These are phyloP conservation scores for Lentinula aciculospora DNA, from an alignment of 768 basidiomycete species.

Conservation along the genomic window DNA sequence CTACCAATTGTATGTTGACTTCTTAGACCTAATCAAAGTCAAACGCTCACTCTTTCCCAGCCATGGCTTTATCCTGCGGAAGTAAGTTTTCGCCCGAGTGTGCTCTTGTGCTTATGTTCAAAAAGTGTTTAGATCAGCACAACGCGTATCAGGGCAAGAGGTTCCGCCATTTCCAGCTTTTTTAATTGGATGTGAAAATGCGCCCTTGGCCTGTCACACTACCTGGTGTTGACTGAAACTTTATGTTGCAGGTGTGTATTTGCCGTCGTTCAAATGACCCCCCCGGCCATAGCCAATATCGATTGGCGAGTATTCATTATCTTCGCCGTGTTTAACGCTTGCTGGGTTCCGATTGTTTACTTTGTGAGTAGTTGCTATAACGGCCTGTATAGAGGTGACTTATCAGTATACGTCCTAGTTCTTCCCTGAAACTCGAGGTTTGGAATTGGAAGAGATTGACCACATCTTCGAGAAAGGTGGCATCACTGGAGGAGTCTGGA, in stretches of 20 bases:
- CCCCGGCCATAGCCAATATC: constrained; percentile 36
- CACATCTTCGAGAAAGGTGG: constrained; percentile 35
- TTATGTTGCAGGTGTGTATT: constrained; percentile 23
- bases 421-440: constrained; percentile 30
- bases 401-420: constrained; percentile 12
- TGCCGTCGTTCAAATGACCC: constrained; percentile 36
- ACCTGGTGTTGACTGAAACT: background rate
- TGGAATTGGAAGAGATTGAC: constrained; percentile 34
- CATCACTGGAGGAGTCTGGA: constrained; percentile 35
- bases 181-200: constrained; percentile 25
- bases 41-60: constrained; percentile 6
- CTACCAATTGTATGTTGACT: constrained; percentile 26
- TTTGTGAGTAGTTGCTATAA: background rate
- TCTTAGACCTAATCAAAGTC: background rate
- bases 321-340: constrained; percentile 38
- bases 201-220: background rate
- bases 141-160: constrained; percentile 30
- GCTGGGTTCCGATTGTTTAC: constrained; percentile 34
- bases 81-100: constrained; percentile 9
- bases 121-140: constrained; percentile 25
- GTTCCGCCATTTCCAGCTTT: constrained; percentile 27
- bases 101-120: background rate
- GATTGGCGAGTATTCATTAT: constrained; percentile 38
- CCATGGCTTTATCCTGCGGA: constrained; percentile 32
- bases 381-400: constrained; percentile 9